A percentile compares a stretch with the other conserved stretches of the same genome.
These are phyloP conservation scores for Pyropia yezoensis DNA, from an alignment of 23 red algal genomes.

Conservation along the genomic window DNA sequence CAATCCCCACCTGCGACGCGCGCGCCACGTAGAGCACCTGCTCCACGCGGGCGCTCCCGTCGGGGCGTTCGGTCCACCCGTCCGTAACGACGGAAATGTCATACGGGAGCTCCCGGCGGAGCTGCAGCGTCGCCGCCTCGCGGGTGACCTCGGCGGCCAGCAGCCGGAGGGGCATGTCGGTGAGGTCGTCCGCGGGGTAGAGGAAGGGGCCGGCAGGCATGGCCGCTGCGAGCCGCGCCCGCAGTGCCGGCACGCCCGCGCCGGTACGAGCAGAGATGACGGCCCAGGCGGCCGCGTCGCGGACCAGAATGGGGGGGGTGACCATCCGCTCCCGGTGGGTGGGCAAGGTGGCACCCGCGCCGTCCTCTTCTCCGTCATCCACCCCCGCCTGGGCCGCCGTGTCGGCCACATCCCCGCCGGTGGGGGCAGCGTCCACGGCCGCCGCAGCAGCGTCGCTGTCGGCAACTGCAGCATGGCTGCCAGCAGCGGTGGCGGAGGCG, in stretches of 20 bases:
- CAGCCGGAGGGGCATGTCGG: slow-evolving; percentile 69
- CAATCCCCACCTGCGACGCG: slow-evolving; percentile 78
- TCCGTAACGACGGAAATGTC: slow-evolving; percentile 80
- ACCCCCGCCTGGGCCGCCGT: too few species aligned
- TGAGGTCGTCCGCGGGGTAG: slow-evolving; percentile 77
- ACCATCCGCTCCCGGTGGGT: too few species aligned
- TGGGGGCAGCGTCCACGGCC: too few species aligned
- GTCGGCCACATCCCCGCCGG: too few species aligned
- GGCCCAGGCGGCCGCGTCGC: too few species aligned
- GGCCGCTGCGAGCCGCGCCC: slow-evolving; percentile 27
- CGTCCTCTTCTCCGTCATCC: too few species aligned
- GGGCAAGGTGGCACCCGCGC: too few species aligned
- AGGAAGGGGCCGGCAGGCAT: slow-evolving; percentile 79
- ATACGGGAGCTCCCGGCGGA: slow-evolving; percentile 85
- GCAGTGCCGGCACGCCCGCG: slow-evolving; percentile 23
- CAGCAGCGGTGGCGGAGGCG: too few species aligned
- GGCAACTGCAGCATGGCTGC: too few species aligned
- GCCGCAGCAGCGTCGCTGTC: too few species aligned
- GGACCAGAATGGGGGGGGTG: too few species aligned
- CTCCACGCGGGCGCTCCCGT: slow-evolving; percentile 66
- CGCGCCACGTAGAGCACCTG: slow-evolving; percentile 68
- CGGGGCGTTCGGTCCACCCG: slow-evolving; percentile 27
- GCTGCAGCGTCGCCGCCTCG: slow-evolving; percentile 62
- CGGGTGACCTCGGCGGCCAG: slow-evolving; percentile 88
- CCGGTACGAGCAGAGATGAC: slow-evolving; percentile 54